Evolutionary conservation across 495 filamentous ascomycete species (phyloP).

Genomic region (Parathielavia appendiculata): DNA sequence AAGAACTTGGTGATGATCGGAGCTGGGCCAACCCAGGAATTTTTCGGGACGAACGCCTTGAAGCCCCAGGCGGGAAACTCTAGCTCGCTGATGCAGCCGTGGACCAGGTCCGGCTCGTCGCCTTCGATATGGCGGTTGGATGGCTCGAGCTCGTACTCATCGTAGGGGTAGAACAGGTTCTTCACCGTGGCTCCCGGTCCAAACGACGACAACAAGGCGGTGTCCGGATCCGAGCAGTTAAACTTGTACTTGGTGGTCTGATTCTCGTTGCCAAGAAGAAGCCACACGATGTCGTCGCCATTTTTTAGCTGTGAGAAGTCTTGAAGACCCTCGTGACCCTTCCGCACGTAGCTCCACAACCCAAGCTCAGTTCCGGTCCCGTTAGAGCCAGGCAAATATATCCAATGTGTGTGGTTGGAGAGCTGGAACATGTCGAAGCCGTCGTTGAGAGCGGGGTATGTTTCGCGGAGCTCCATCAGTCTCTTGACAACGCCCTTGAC

Average conservation of each 20-base stretch:
- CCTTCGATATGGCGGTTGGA: slow-evolving; percentile 18
- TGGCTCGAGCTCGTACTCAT: slow-evolving; percentile 49
- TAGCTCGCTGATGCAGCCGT: slow-evolving; percentile 15
- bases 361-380: slow-evolving; percentile 57
- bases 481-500: slow-evolving; percentile 56
- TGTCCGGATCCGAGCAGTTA: slow-evolving; percentile 48
- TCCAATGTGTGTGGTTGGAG: slow-evolving; percentile 54
- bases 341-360: slow-evolving; percentile 46
- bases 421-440: slow-evolving; percentile 55
- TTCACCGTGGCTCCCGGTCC: slow-evolving; percentile 51
- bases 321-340: slow-evolving; percentile 39
- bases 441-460: slow-evolving; percentile 59
- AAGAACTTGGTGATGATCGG: slow-evolving; percentile 60
- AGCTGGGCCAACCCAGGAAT: slow-evolving; percentile 45
- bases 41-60: slow-evolving; percentile 59
- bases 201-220: slow-evolving; percentile 53
- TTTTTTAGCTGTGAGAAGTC: slow-evolving; percentile 54
- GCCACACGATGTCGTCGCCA: slow-evolving; percentile 45
- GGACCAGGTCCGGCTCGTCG: slow-evolving; percentile 3
- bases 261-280: slow-evolving; percentile 62
- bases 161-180: slow-evolving; percentile 65
- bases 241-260: slow-evolving; percentile 55
- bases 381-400: slow-evolving; percentile 53
- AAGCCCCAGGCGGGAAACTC: slow-evolving; percentile 54
- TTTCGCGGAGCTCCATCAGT: slow-evolving; percentile 58